A percentile compares a stretch with the other conserved stretches of the same genome.
phyloP scores from a whole-genome alignment of 352 stramenopile species.

The Thalassiosira mediterranea region DNA sequence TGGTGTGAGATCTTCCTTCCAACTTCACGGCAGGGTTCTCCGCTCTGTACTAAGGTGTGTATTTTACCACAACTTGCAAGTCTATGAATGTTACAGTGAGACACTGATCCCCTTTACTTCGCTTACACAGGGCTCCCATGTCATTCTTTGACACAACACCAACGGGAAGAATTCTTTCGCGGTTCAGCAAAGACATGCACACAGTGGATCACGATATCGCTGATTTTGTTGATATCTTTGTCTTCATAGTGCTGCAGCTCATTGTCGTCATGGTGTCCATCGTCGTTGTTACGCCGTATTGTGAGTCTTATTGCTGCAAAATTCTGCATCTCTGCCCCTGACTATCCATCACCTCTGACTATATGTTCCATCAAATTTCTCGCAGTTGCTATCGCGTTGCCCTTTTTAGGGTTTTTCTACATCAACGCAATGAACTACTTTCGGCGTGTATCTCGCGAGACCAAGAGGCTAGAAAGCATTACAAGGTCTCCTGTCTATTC shows the following conservation, averaged over 20 bases:
- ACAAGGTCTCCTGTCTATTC: constrained; percentile 77
- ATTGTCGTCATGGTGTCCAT: constrained; percentile 49
- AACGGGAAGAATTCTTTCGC: constrained; percentile 70
- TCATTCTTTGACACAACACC: constrained; percentile 80
- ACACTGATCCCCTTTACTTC: no score
- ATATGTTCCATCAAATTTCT: constrained; percentile 1
- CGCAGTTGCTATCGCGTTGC: constrained; percentile 46
- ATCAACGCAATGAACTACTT: constrained; percentile 88
- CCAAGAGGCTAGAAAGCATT: constrained; percentile 82
- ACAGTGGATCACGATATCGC: constrained; percentile 71
- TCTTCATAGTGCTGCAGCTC: constrained; percentile 50
- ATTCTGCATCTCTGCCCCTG: background rate
- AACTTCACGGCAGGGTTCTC: constrained; percentile 88
- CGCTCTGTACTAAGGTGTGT: constrained; percentile 86
- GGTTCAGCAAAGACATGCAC: constrained; percentile 79
- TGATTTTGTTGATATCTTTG: constrained; percentile 51
- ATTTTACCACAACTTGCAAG: no score
- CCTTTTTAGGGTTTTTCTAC: constrained; percentile 85
- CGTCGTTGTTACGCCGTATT: constrained; percentile 46
- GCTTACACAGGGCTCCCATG: constrained; percentile 84
- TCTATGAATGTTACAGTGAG: no score
- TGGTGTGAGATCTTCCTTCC: constrained; percentile 59
- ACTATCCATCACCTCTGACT: constrained; percentile 3
- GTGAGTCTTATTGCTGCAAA: background rate
- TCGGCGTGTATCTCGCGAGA: constrained; percentile 73